Evolutionary conservation across 257 asterid species (phyloP).

Genomic region (Nemophila menziesii): DNA sequence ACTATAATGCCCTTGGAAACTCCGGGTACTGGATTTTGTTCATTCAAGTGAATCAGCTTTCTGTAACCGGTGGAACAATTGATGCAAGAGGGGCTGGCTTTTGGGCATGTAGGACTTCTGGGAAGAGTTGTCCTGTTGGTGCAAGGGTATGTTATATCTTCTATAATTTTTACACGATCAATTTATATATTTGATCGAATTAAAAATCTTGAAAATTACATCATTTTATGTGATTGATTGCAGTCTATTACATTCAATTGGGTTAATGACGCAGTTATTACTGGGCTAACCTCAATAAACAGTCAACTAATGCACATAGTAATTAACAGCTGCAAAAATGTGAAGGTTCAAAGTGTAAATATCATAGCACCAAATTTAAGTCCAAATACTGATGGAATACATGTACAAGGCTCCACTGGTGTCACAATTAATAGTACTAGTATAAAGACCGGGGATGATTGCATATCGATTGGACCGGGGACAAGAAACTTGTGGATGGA

Average conservation of each 20-base stretch:
- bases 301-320: slow-evolving; percentile 3
- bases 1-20: slow-evolving; percentile 1
- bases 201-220: not conserved
- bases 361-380: not conserved
- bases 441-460: slow-evolving; percentile 1
- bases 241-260: slow-evolving; percentile 1
- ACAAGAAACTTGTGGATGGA: slow-evolving; percentile 3
- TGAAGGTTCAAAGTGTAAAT: slow-evolving; percentile 1
- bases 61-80: not conserved
- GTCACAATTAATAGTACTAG: not conserved
- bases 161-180: too few relatives aligned
- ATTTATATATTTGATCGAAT: too few relatives aligned
- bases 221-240: not conserved
- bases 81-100: not conserved
- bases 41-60: not conserved
- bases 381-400: slow-evolving; percentile 1
- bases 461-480: too few relatives aligned
- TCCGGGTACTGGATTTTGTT: slow-evolving; percentile 3
- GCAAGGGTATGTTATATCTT: not conserved
- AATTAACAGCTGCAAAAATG: slow-evolving; percentile 1
- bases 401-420: slow-evolving; percentile 4
- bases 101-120: not conserved
- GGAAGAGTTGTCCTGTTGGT: slow-evolving; percentile 1
- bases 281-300: not conserved
- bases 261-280: not conserved